Conservation (phyloP, 2,329 filamentous ascomycete genomes). For the Nemania serpens region DNA sequence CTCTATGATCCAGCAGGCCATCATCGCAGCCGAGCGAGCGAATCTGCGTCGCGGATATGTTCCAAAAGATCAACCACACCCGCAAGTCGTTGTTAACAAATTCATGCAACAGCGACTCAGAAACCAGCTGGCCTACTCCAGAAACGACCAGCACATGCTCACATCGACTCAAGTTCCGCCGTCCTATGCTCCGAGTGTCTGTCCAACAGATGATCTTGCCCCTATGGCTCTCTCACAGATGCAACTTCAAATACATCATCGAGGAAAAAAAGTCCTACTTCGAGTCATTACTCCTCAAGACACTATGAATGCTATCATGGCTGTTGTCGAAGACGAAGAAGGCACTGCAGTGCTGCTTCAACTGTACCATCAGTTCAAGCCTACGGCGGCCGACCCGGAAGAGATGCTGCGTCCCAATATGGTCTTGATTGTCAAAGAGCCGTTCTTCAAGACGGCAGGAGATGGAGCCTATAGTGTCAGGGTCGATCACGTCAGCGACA, state of each 20-base stretch:
- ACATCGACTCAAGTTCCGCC: slow-evolving; percentile 24
- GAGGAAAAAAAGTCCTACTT: slow-evolving; percentile 27
- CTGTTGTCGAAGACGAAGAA: slow-evolving; percentile 48
- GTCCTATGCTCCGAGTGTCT: slow-evolving; percentile 37
- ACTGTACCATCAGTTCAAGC: slow-evolving; percentile 49
- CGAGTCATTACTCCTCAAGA: slow-evolving; percentile 30
- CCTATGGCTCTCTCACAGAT: slow-evolving; percentile 38
- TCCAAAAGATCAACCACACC: not conserved
- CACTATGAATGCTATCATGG: slow-evolving; percentile 29
- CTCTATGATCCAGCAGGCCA: not conserved
- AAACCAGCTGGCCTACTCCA: not conserved
- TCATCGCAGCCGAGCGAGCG: not conserved
- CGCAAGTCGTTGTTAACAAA: not conserved
- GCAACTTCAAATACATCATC: slow-evolving; percentile 40
- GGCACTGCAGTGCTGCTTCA: slow-evolving; percentile 44
- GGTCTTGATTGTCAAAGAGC: slow-evolving; percentile 57
- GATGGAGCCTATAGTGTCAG: slow-evolving; percentile 50
- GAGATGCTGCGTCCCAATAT: slow-evolving; percentile 43
- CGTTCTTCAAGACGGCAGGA: slow-evolving; percentile 51
- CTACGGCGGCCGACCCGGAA: slow-evolving; percentile 40
- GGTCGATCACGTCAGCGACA: slow-evolving; percentile 58
- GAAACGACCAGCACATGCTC: not conserved
- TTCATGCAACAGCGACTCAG: not conserved
- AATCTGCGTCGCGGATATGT: not conserved
- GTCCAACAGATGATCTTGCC: slow-evolving; percentile 26